Base-by-base conservation (phyloP, 2,329 filamentous ascomycete species). In the Cadophora sp. region DNA sequence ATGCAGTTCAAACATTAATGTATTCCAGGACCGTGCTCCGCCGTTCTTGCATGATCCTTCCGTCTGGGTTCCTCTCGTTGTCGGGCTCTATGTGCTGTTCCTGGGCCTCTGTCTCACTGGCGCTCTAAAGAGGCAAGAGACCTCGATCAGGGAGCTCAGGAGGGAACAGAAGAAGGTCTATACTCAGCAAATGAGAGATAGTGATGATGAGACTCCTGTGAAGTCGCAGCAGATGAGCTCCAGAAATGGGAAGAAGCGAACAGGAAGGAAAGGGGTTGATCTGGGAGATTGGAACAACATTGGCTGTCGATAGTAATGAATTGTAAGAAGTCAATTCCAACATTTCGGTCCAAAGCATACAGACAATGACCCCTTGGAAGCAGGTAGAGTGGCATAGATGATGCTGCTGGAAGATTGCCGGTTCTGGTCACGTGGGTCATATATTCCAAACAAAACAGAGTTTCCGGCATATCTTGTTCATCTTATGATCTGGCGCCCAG, bases 91-190 rank as follows among this genome's bases (percentile, higher is more conserved):
- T 37, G 68, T 72, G 7, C 60, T 68, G 4, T 27, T 70, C 34
- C 65, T 72, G 3, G 70, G 68, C 7, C 50, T 70, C 16, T 65
- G 62, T n/a, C 51, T 72, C 19, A 69, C 64, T 11, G 68, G 68
- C 22, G 68, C 68, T 16, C 34, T 72, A 1, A 65, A 66, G 9
- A 55, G 67, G 19, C 63, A 68, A 27, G 61, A 63, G 48, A 48
- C 37, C 1, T 63, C 66, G 11, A 67, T 70, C 14, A 26, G 62
- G 19, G 62, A 62, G 29, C 58, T 50, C 7, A 67, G 62, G 16
- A 58, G 61, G 12, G 63, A 70, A 22, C 68, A 63, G 60, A 70
- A 61, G 24, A 51, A 26, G 9, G 34, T 66, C 3, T 61, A 46
- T 19, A 26, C 56, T 22, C 51, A 24, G 22, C 22, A 62, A 1